Evolutionary conservation across 306 rosid genomes (phyloP), one percentile per base, ranked within the genome.

Genomic region (Vigna unguiculata): DNA sequence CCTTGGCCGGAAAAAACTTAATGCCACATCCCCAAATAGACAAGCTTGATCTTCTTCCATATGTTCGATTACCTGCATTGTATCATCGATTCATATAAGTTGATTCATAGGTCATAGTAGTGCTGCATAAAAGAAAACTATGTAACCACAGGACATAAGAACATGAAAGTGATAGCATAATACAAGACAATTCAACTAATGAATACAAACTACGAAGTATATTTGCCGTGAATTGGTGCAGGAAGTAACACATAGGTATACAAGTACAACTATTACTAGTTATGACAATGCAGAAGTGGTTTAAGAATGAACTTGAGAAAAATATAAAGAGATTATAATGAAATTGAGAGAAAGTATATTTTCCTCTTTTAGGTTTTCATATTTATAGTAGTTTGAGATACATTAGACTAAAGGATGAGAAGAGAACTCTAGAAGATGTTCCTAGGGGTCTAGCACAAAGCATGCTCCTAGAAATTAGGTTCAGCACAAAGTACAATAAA

Each of bases 1-100:
- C 83, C 82, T 87, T 6, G 99, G 99, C 41, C 83, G 22, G 34
- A 92, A 95, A 70, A 7, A 87, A 52, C 92, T 83, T 68, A 95
- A 69, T 48, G 88, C 96, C 85, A 86, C 87, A 30, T 95, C 76
- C 53, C 99, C 99, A 53, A 92, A 95, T 43, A 78, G 81, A 78
- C 77, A 61, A 28, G 99, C 99, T 87, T 90, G 96, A 74, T 89
- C 96, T 91, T 95, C 99, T 59, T 90, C 96, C 97, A 95, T 95
- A 48, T 95, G 99, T 80, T 95, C 99, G 72, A 95, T 95, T 41
- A 95, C 99, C 99, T 95, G 69, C 54, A 72, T 77, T 48, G 69
- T 55, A 49, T 60, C 48, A 41, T 15, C 20, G 21, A 79, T 51
- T 69, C 17, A 49, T 52, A 76, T 79, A 16, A 72, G 79, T 54